Percentiles rank a stretch among this genome's conserved stretches.
phyloP scores from a whole-genome alignment of 768 basidiomycete genomes.

The Boletus rufocinnamomeus region DNA sequence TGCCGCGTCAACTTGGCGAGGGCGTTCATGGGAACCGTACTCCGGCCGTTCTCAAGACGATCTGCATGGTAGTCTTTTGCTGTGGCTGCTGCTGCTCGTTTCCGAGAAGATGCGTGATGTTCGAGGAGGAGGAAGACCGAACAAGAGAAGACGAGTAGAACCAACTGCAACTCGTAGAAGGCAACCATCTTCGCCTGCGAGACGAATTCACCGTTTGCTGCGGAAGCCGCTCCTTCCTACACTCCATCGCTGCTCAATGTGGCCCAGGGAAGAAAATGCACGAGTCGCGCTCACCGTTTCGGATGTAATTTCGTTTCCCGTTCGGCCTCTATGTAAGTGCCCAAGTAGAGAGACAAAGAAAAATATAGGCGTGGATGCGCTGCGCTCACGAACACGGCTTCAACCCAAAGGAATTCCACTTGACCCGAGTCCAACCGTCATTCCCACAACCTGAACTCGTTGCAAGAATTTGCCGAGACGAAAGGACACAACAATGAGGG shows the following conservation, averaged over 20 bases:
- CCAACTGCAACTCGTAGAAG: conserved; percentile 46
- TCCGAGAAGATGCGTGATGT: conserved; percentile 31
- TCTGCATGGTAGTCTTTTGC: conserved; percentile 31
- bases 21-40: conserved; percentile 22
- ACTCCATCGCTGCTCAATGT: not conserved
- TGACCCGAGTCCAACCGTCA: conserved; percentile 4
- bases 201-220: not conserved
- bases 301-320: conserved; percentile 1
- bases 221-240: not conserved
- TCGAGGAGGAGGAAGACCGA: conserved; percentile 39
- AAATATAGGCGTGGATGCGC: not conserved
- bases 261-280: not conserved
- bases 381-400: not conserved
- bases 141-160: conserved; percentile 38
- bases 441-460: conserved; percentile 13
- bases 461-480: conserved; percentile 7
- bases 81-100: conserved; percentile 16
- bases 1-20: conserved; percentile 43
- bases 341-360: not conserved
- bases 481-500: not conserved
- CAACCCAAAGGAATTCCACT: not conserved
- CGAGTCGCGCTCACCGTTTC: conserved; percentile 10
- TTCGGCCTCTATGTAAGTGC: not conserved
- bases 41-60: conserved; percentile 36
- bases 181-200: conserved; percentile 22